These are phyloP conservation scores for Orbilia brochopaga DNA, from an alignment of 2,329 filamentous ascomycete genomes.

Conservation along the genomic window DNA sequence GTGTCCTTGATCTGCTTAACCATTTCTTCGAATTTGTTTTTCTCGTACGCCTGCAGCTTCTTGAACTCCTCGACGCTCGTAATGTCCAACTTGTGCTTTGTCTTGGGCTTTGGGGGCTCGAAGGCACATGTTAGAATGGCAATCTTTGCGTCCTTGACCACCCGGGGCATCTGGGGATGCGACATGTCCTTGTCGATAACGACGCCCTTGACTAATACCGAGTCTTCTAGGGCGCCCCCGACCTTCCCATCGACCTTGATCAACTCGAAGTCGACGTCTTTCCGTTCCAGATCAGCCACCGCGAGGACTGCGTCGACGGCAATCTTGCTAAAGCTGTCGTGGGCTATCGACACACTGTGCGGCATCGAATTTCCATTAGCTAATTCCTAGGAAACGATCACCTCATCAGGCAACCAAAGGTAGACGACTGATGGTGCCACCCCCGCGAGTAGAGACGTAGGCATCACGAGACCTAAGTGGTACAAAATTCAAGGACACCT, in stretches of 20 bases:
- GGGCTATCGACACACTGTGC: slow-evolving; percentile 82
- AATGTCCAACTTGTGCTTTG: slow-evolving; percentile 98
- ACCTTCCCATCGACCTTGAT: slow-evolving; percentile 99
- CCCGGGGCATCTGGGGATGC: slow-evolving; percentile 96
- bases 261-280: slow-evolving; percentile 97
- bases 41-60: slow-evolving; percentile 94
- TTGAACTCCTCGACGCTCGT: slow-evolving; percentile 97
- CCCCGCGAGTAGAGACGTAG: slow-evolving; percentile 4
- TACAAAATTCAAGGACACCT: slow-evolving; percentile 49
- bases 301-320: slow-evolving; percentile 96
- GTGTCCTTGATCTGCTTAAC: slow-evolving; percentile 97
- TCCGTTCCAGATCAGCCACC: slow-evolving; percentile 92
- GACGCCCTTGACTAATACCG: slow-evolving; percentile 92
- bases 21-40: slow-evolving; percentile 97
- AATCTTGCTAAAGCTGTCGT: slow-evolving; percentile 97
- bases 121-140: slow-evolving; percentile 98
- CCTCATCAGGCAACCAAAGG: slow-evolving; percentile 6
- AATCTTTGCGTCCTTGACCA: slow-evolving; percentile 93
- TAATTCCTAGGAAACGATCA: slow-evolving; percentile 20
- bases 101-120: slow-evolving; percentile 98
- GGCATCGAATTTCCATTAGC: slow-evolving; percentile 50
- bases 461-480: slow-evolving; percentile 8
- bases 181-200: slow-evolving; percentile 99
- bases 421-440: background rate
- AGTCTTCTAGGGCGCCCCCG: slow-evolving; percentile 89